A percentile compares a stretch with the other conserved stretches of the same genome.
These are phyloP conservation scores for Hydnum rufescens DNA, from an alignment of 768 basidiomycete species.

Conservation along the genomic window DNA sequence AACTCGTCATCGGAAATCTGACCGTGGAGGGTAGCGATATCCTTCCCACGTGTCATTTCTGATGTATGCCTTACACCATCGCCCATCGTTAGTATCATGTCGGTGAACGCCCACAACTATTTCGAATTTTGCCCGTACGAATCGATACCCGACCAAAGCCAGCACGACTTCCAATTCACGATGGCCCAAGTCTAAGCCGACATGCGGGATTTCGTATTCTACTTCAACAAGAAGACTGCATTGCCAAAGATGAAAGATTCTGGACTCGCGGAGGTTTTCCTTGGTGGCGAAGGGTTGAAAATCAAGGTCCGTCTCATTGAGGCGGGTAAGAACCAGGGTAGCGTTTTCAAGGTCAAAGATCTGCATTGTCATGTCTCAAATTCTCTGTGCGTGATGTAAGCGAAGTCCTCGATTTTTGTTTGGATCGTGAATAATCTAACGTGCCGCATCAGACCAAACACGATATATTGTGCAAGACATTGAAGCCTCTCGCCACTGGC, in stretches of 20 bases:
- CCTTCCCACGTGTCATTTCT: too few species aligned
- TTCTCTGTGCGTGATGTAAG: slow-evolving; percentile 65
- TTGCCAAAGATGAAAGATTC: slow-evolving; percentile 63
- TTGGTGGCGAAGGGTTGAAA: slow-evolving; percentile 67
- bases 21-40: slow-evolving; percentile 75
- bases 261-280: slow-evolving; percentile 66
- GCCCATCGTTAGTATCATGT: too few species aligned
- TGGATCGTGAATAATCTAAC: not conserved
- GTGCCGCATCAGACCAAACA: slow-evolving; percentile 42
- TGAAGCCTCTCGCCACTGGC: slow-evolving; percentile 58
- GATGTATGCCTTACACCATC: too few species aligned
- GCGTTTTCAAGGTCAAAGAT: slow-evolving; percentile 52
- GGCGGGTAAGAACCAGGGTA: slow-evolving; percentile 39
- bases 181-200: slow-evolving; percentile 82
- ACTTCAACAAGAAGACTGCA: slow-evolving; percentile 70
- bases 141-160: slow-evolving; percentile 31
- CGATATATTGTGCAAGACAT: slow-evolving; percentile 68
- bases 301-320: slow-evolving; percentile 40
- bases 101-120: slow-evolving; percentile 54
- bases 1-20: slow-evolving; percentile 86
- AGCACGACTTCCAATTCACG: slow-evolving; percentile 56
- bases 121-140: slow-evolving; percentile 72
- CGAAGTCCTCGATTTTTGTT: not conserved
- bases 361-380: slow-evolving; percentile 69
- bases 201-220: slow-evolving; percentile 85